Base-by-base conservation (phyloP, 2,329 filamentous ascomycete species). In the Xenoacremonium recifei region DNA sequence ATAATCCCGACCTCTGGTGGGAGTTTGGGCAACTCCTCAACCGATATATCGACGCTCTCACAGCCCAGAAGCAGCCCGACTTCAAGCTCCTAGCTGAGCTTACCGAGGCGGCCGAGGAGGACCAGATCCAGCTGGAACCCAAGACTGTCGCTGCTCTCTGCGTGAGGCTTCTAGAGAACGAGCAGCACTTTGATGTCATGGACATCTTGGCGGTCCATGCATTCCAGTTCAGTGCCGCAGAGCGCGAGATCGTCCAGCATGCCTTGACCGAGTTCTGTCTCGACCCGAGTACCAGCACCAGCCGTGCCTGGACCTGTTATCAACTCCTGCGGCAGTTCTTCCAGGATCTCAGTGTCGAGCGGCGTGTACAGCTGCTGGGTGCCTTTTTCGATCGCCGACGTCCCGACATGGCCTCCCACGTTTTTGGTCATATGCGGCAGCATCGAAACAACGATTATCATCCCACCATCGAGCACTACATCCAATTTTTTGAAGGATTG, bases 361-460 rank as follows among this genome's bases (percentile, higher is more conserved):
- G 79, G 37, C 85, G 92, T 9, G 81, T 84, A 12, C 66, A 74
- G 19, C 72, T 96, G 33, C 95, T 99, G 87, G 76, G 84, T 17
- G 73, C 78, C 17, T 96, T 97, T 67, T 95, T 95, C 60, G 69
- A 75, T 6, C 84, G 89, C 29, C 76, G 79, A 20, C 82, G 90
- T 10, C 76, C 88, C 11, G 91, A 97, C 57, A 90, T 96, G 77
- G 91, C 88, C 3, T 82, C 82, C 35, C 77, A 90, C 48, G 82
- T 95, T 23, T 96, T 99, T 65, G 87, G 87, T 12, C 89, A 96
- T 62, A 97, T 97, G 91, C 86, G 90, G n/a, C 77, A 85, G 37
- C 84, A 90, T 50, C 73, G 77, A 18, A 79, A 84, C 43, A 68
- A 69, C 3, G 67, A 71, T 2, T 78, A 80, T 17, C 80, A 85